Evolutionary conservation across 2,329 filamentous ascomycete genomes (phyloP).

Genomic region (Sporothrix sp.): DNA sequence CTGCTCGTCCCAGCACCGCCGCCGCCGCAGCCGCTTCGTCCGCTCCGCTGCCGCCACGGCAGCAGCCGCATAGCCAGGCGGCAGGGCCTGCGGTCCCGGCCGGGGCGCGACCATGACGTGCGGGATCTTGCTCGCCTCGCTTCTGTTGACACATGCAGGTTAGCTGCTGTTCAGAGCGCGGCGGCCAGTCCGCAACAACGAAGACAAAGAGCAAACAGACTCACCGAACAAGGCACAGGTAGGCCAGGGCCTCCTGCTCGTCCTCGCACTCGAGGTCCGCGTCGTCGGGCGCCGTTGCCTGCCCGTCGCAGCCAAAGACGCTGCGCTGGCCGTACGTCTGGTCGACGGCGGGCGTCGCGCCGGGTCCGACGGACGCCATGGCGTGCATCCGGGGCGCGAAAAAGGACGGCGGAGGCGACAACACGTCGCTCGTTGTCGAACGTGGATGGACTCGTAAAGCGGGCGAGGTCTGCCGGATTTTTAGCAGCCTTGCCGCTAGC

Average conservation of each 20-base stretch:
- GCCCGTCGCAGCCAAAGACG: slow-evolving; percentile 56
- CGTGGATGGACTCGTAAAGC: no score
- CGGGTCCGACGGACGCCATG: slow-evolving; percentile 18
- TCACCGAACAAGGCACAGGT: slow-evolving; percentile 63
- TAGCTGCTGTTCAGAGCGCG: not conserved
- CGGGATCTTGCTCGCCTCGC: slow-evolving; percentile 66
- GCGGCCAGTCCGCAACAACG: no score
- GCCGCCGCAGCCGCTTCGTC: slow-evolving; percentile 11
- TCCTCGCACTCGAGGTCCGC: slow-evolving; percentile 59
- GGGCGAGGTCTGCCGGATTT: no score
- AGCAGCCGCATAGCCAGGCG: slow-evolving; percentile 25
- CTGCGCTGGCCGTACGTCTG: slow-evolving; percentile 61
- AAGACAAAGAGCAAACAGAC: slow-evolving; percentile 20
- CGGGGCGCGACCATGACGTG: slow-evolving; percentile 57
- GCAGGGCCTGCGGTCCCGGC: slow-evolving; percentile 35
- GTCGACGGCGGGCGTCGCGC: slow-evolving; percentile 35
- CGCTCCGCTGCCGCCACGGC: slow-evolving; percentile 21
- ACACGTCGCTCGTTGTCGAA: not conserved
- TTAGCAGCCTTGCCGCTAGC: slow-evolving; percentile 5
- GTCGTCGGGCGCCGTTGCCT: slow-evolving; percentile 34
- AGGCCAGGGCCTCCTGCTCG: slow-evolving; percentile 57
- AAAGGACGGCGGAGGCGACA: not conserved
- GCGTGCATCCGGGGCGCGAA: not conserved
- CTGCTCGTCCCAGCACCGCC: slow-evolving; percentile 18
- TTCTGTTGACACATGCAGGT: slow-evolving; percentile 36